Percentiles rank a stretch among this genome's conserved stretches.
phyloP scores from a whole-genome alignment of 73 alveolate genomes.

The Stentor roeselii region DNA sequence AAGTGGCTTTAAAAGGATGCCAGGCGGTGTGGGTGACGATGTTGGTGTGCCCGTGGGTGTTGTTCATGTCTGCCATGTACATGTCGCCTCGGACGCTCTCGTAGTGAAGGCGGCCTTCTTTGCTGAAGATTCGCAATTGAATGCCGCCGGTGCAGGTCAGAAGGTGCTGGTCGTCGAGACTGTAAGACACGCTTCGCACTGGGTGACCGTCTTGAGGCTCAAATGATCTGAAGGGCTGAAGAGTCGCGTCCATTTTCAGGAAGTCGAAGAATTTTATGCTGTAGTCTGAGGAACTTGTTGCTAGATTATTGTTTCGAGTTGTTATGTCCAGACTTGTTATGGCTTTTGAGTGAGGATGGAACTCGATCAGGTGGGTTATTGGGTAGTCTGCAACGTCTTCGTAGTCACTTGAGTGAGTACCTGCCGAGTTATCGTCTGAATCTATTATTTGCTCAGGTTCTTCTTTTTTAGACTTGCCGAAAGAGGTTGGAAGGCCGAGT shows the following conservation, averaged over 20 bases:
- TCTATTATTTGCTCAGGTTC: background rate
- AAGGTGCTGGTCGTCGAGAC: slow-evolving; percentile 57
- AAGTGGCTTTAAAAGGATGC: slow-evolving; percentile 69
- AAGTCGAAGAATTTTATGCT: slow-evolving; percentile 53
- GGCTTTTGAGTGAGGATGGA: slow-evolving; percentile 38
- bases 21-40: slow-evolving; percentile 77
- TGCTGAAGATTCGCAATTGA: slow-evolving; percentile 68
- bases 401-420: background rate
- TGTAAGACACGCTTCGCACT: slow-evolving; percentile 60
- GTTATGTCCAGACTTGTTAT: slow-evolving; percentile 43
- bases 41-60: slow-evolving; percentile 90
- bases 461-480: background rate
- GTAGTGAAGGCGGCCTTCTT: slow-evolving; percentile 71
- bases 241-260: slow-evolving; percentile 41
- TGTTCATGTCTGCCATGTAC: slow-evolving; percentile 81
- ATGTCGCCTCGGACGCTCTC: slow-evolving; percentile 86
- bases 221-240: slow-evolving; percentile 36
- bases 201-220: slow-evolving; percentile 77
- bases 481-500: background rate
- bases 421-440: background rate
- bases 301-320: slow-evolving; percentile 33
- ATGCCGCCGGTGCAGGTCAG: slow-evolving; percentile 65
- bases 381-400: slow-evolving; percentile 31
- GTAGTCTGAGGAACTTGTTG: slow-evolving; percentile 44
- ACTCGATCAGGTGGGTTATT: slow-evolving; percentile 38